Conservation (phyloP, 208 protist genomes). For the Leishmania major region DNA sequence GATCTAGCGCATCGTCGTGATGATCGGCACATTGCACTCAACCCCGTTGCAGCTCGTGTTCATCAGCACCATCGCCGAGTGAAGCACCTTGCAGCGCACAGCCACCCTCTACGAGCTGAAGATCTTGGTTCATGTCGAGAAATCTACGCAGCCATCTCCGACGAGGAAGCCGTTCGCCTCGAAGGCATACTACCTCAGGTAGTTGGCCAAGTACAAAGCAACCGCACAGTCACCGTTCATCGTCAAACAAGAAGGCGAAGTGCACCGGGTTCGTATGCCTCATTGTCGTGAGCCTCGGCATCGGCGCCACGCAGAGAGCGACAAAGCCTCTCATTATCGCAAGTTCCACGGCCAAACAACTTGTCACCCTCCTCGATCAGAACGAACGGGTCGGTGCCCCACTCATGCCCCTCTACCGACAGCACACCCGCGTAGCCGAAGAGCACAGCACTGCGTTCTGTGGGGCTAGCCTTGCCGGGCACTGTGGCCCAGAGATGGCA, state of each 20-base stretch:
- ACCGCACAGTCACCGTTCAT: slow-evolving; percentile 47
- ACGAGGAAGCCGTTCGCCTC: slow-evolving; percentile 48
- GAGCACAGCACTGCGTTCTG: slow-evolving; percentile 54
- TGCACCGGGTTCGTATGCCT: slow-evolving; percentile 54
- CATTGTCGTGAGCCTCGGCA: slow-evolving; percentile 45
- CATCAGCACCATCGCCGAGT: slow-evolving; percentile 56
- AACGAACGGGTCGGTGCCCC: slow-evolving; percentile 59
- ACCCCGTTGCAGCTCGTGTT: slow-evolving; percentile 46
- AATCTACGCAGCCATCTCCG: slow-evolving; percentile 26
- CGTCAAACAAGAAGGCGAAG: slow-evolving; percentile 51
- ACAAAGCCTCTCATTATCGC: slow-evolving; percentile 76
- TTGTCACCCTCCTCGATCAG: slow-evolving; percentile 55
- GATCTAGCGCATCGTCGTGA: slow-evolving; percentile 41
- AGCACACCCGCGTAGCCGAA: slow-evolving; percentile 68
- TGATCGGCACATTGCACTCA: slow-evolving; percentile 45
- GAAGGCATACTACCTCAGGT: slow-evolving; percentile 10
- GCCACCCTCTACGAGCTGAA: slow-evolving; percentile 26
- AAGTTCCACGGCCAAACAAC: slow-evolving; percentile 56
- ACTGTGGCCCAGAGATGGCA: slow-evolving; percentile 64
- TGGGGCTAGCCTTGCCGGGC: slow-evolving; percentile 37
- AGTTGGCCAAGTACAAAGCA: slow-evolving; percentile 36
- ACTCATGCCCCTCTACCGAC: slow-evolving; percentile 56
- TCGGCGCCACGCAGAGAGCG: slow-evolving; percentile 46
- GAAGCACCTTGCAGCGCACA: slow-evolving; percentile 49
- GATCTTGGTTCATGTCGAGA: slow-evolving; percentile 41